Percentiles rank a stretch among this genome's conserved stretches.
Evolutionary conservation across 768 basidiomycete genomes (phyloP).

Genomic region (Termitomyces sp.): DNA sequence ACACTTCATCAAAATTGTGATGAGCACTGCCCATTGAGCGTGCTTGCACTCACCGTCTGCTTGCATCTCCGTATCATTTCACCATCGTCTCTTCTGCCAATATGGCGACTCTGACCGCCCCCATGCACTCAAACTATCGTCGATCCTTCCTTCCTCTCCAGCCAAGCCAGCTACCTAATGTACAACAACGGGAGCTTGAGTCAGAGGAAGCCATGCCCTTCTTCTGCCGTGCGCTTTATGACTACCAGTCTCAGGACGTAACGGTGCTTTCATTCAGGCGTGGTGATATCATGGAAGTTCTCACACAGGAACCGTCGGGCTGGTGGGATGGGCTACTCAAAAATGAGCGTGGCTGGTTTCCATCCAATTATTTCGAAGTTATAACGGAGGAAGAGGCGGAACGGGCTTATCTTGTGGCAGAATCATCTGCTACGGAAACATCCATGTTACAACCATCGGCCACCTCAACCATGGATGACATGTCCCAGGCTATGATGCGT

Average conservation of each 20-base stretch:
- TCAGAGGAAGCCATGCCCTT: conserved; percentile 62
- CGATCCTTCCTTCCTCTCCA: conserved; percentile 15
- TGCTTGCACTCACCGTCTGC: conserved; percentile 8
- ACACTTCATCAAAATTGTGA: conserved; percentile 7
- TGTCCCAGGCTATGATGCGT: conserved; percentile 42
- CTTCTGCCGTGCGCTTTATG: conserved; percentile 90
- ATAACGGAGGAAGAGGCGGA: conserved; percentile 82
- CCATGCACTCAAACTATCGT: conserved; percentile 18
- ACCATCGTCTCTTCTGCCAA: conserved; percentile 7
- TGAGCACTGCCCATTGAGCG: conserved; percentile 3
- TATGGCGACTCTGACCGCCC: conserved; percentile 27
- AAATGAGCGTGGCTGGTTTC: conserved; percentile 94
- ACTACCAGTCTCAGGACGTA: conserved; percentile 79
- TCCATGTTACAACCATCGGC: conserved; percentile 15
- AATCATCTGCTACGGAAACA: conserved; percentile 33
- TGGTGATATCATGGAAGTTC: conserved; percentile 90
- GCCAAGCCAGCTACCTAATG: background rate
- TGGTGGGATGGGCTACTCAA: conserved; percentile 98
- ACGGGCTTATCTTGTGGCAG: conserved; percentile 47
- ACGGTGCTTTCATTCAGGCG: conserved; percentile 85
- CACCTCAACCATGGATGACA: conserved; percentile 35
- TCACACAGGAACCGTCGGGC: conserved; percentile 85
- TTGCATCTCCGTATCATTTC: background rate
- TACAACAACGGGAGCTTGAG: conserved; percentile 26
- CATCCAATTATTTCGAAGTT: conserved; percentile 85